Percentiles rank a stretch among this genome's conserved stretches.
phyloP scores from a whole-genome alignment of 208 protist genomes.

The Tritrichomonas musculus region DNA sequence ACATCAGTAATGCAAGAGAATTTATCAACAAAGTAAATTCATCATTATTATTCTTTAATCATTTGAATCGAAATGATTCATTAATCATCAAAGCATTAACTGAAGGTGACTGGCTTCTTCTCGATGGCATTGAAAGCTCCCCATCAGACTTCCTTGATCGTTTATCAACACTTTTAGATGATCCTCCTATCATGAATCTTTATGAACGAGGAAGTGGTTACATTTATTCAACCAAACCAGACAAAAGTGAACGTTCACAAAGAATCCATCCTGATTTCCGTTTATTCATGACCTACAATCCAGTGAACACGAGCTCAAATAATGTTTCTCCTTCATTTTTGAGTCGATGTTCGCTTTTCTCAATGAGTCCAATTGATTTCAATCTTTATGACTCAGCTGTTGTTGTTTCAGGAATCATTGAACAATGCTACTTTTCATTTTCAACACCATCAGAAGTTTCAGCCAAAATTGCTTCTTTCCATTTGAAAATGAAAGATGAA shows the following conservation, averaged over 20 bases:
- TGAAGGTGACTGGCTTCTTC: neutral
- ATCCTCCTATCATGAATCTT: neutral
- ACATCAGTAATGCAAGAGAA: neutral
- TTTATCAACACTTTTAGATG: neutral
- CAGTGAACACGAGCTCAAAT: neutral
- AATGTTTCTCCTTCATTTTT: neutral
- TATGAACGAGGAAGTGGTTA: neutral
- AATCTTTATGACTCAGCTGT: neutral
- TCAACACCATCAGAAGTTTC: neutral
- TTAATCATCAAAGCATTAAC: neutral
- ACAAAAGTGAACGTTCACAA: neutral
- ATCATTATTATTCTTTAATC: neutral
- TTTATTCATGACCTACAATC: slow-evolving; percentile 16
- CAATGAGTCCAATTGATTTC: neutral
- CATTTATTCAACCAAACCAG: neutral
- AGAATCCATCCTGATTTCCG: neutral
- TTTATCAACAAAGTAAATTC: neutral
- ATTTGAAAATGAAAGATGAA: neutral
- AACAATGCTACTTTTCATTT: too few species aligned
- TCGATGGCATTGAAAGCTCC: slow-evolving; percentile 8
- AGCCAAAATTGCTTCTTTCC: neutral
- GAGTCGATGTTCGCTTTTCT: neutral
- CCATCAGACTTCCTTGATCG: neutral
- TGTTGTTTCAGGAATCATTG: neutral
- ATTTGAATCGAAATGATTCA: neutral